Evolutionary conservation across 163 green algal genomes (phyloP).

Genomic region (Scenedesmus sp.): DNA sequence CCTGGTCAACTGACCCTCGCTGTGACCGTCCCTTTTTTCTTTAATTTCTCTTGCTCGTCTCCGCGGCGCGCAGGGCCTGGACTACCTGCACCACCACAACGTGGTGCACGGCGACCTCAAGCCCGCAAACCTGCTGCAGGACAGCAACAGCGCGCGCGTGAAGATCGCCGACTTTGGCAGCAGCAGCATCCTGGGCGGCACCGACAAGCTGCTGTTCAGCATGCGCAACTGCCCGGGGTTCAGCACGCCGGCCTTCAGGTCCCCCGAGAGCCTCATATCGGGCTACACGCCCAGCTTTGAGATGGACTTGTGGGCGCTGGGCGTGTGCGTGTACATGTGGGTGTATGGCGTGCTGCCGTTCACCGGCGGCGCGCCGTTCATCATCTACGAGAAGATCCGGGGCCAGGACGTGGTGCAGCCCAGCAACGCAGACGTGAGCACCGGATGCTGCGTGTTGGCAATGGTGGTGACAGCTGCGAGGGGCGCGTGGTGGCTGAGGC

Average conservation of each 20-base stretch:
- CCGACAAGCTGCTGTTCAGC: slow-evolving; percentile 51
- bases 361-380: slow-evolving; percentile 63
- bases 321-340: slow-evolving; percentile 79
- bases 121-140: slow-evolving; percentile 72
- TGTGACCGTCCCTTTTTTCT: no score
- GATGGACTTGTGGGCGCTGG: slow-evolving; percentile 81
- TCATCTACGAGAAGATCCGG: slow-evolving; percentile 71
- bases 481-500: no score
- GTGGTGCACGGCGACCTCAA: slow-evolving; percentile 73
- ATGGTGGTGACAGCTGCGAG: no score
- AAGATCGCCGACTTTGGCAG: slow-evolving; percentile 63
- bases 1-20: no score
- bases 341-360: slow-evolving; percentile 77
- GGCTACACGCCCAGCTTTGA: slow-evolving; percentile 67
- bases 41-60: neutral
- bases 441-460: neutral
- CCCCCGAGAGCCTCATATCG: slow-evolving; percentile 68
- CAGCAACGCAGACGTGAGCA: slow-evolving; percentile 17
- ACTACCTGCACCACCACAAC: slow-evolving; percentile 74
- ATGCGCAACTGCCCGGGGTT: slow-evolving; percentile 51
- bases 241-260: slow-evolving; percentile 76
- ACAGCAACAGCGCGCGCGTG: slow-evolving; percentile 58
- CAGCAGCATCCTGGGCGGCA: slow-evolving; percentile 40
- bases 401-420: slow-evolving; percentile 39
- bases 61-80: slow-evolving; percentile 54